Percentiles rank a stretch among this genome's conserved stretches.
These are phyloP conservation scores for Lasiodiplodia citricola DNA, from an alignment of 2,329 filamentous ascomycete genomes.

Conservation along the genomic window DNA sequence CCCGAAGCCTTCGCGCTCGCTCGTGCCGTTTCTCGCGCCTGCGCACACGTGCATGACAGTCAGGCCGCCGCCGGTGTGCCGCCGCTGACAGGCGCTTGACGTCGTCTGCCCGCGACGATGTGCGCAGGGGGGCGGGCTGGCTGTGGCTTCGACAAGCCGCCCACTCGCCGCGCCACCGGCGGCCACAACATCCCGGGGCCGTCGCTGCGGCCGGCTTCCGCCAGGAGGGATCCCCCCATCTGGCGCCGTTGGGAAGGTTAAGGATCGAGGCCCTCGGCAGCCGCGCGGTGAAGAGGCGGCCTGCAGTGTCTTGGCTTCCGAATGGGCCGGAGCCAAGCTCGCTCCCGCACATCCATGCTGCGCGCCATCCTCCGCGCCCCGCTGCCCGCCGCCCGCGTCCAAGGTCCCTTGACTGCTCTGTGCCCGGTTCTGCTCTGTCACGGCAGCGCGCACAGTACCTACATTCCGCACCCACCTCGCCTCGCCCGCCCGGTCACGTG, in stretches of 20 bases:
- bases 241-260: conserved; percentile 9
- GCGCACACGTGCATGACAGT: conserved; percentile 23
- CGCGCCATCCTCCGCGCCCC: conserved; percentile 12
- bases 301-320: conserved; percentile 11
- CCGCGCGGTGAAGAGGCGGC: neutral
- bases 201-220: neutral
- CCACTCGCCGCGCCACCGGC: neutral
- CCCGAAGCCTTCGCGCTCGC: conserved; percentile 14
- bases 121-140: conserved; percentile 6
- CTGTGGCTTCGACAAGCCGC: conserved; percentile 3
- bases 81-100: conserved; percentile 26
- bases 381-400: conserved; percentile 6
- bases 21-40: conserved; percentile 4
- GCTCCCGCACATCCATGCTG: conserved; percentile 10
- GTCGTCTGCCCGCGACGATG: conserved; percentile 14
- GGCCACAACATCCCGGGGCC: conserved; percentile 2
- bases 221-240: neutral
- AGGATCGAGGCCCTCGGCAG: conserved; percentile 12
- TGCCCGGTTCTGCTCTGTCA: neutral
- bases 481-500: neutral
- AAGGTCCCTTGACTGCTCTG: neutral
- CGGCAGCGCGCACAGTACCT: neutral
- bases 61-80: conserved; percentile 5
- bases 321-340: neutral
- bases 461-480: neutral